Evolutionary conservation across 176 grass and related monocot genomes (phyloP), one percentile per base, ranked within the genome.

Genomic region (Oryza rufipogon): DNA sequence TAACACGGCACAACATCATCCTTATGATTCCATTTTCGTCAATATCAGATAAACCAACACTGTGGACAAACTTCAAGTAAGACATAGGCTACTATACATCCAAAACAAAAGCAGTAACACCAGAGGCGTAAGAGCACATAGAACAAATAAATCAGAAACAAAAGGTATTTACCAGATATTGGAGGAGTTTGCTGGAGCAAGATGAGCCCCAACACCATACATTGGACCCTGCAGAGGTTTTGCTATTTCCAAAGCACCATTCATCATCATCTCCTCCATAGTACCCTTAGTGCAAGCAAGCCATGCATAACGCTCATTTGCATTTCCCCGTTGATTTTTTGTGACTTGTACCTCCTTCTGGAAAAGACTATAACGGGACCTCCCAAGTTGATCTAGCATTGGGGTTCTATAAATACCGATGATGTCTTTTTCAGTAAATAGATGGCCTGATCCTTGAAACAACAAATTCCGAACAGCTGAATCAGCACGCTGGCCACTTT

Each of bases 291-390:
- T 88, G 84, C 87, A 91, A 80, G 93, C 54, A 74, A 98, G 81
- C 92, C 92, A 98, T 5, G 96, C 96, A 66, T 95, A 98, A 16
- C 83, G 81, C 23, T 93, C 91, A 89, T 98, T 93, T 86, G 93
- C 91, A n/a, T 95, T 91, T 6, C 93, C 93, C 51, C 96, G 93
- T 1, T 49, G 51, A 22, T 61, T 90, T 78, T 87, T 95, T 17
- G 66, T 81, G 15, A 20, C 83, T 80, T 95, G 85, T 14, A 95
- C 71, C 77, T 93, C 87, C 78, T 91, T 67, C 81, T 87, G 75
- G 71, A 98, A 98, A 79, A 91, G 48, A 76, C 76, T 86, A 73
- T 78, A 89, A n/a, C 87, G 89, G 76, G 89, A 39, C 82, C 46
- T 74, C 17, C 86, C 86, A 54, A 44, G 70, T 68, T 94, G 83